A percentile compares a stretch with the other conserved stretches of the same genome.
Evolutionary conservation across 805 yeast genomes (phyloP).

Genomic region (Kazachstania bromeliacearum): DNA sequence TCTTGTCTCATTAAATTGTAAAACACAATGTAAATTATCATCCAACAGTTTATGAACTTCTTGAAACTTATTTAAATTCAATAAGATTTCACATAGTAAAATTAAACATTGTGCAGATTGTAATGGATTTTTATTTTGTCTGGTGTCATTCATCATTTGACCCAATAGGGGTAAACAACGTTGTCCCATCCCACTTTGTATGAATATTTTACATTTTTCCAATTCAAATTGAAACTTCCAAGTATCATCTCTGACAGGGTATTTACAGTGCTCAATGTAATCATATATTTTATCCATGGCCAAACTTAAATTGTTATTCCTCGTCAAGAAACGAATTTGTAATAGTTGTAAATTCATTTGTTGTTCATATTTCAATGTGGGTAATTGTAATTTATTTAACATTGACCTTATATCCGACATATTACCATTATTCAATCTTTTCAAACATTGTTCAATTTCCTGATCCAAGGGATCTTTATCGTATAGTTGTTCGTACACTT

Average conservation of each 20-base stretch:
- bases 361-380: conserved; percentile 24
- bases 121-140: conserved; percentile 36
- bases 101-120: conserved; percentile 40
- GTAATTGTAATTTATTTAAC: conserved; percentile 27
- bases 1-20: conserved; percentile 5
- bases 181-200: conserved; percentile 36
- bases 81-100: conserved; percentile 37
- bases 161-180: conserved; percentile 43
- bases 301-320: conserved; percentile 20
- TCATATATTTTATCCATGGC: conserved; percentile 21
- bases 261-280: conserved; percentile 14
- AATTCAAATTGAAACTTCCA: conserved; percentile 23
- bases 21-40: conserved; percentile 4
- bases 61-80: conserved; percentile 32
- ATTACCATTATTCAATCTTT: conserved; percentile 1
- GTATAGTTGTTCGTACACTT: conserved; percentile 9
- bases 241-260: conserved; percentile 21
- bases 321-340: conserved; percentile 33
- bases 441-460: conserved; percentile 8
- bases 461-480: conserved; percentile 1
- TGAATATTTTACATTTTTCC: conserved; percentile 24
- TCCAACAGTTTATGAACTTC: conserved; percentile 27
- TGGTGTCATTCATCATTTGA: conserved; percentile 42
- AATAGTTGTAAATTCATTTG: conserved; percentile 35
- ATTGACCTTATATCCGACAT: not conserved